phyloP scores from a whole-genome alignment of 192 early-diverging fungal genomes.

The Lobulomyces angularis region DNA sequence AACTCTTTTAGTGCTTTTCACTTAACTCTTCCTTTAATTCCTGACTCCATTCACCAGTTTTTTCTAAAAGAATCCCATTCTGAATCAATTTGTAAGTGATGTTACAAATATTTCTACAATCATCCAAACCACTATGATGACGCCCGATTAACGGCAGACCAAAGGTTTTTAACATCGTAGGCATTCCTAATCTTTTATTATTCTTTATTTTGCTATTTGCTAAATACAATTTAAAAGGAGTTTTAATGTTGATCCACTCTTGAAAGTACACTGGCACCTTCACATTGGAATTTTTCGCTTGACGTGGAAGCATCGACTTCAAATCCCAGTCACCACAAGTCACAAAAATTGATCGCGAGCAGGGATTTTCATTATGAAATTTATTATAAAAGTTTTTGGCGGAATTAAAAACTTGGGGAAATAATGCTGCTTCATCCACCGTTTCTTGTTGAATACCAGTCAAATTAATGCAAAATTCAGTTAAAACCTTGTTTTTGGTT shows the following conservation, averaged over 20 bases:
- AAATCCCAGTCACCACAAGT: conserved; percentile 39
- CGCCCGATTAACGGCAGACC: conserved; percentile 44
- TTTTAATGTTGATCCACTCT: conserved; percentile 30
- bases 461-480: conserved; percentile 17
- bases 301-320: conserved; percentile 21
- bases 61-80: conserved; percentile 1
- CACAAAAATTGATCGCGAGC: conserved; percentile 18
- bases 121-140: conserved; percentile 68
- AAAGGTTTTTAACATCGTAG: conserved; percentile 42
- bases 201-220: conserved; percentile 6
- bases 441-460: conserved; percentile 25
- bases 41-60: not conserved
- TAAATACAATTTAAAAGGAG: conserved; percentile 14
- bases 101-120: conserved; percentile 54
- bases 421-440: conserved; percentile 18
- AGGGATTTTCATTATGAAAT: conserved; percentile 10
- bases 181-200: conserved; percentile 16
- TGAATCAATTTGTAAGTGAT: conserved; percentile 39
- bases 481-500: conserved; percentile 10
- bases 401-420: conserved; percentile 19
- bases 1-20: no score
- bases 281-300: conserved; percentile 3
- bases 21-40: no score
- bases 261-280: conserved; percentile 9
- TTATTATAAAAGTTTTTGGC: conserved; percentile 8